Percentiles rank a stretch among this genome's conserved stretches.
Evolutionary conservation across 257 asterid species (phyloP).

Genomic region (Solanum habrochaites): DNA sequence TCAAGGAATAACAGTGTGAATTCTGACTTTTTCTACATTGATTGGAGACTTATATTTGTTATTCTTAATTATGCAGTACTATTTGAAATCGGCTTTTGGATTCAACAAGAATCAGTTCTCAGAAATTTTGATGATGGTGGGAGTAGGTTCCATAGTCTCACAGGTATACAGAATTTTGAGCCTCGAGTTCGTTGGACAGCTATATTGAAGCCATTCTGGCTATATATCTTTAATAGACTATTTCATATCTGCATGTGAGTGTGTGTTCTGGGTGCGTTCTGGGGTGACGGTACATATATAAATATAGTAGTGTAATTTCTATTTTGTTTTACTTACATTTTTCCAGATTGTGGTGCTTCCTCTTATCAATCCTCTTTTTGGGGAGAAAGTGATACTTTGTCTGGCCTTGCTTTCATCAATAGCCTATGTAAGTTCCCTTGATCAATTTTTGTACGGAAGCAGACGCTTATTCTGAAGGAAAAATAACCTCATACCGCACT

Average conservation of each 20-base stretch:
- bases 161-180: constrained; percentile 43
- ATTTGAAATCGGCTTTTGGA: constrained; percentile 80
- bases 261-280: not conserved
- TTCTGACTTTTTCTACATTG: not conserved
- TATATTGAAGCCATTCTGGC: not conserved
- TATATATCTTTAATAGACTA: not conserved
- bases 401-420: constrained; percentile 58
- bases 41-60: not conserved
- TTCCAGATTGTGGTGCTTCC: constrained; percentile 85
- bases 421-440: constrained; percentile 54
- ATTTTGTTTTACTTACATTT: not conserved
- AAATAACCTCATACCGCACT: not conserved
- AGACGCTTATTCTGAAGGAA: not conserved
- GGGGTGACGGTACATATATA: not conserved
- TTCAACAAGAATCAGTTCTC: constrained; percentile 80
- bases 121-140: constrained; percentile 79
- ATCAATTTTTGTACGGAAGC: not conserved
- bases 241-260: too few species aligned
- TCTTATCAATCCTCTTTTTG: constrained; percentile 58
- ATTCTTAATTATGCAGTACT: constrained; percentile 45
- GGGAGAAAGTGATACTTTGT: constrained; percentile 73
- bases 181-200: not conserved
- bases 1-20: not conserved
- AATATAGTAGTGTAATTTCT: not conserved
- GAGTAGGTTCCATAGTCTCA: constrained; percentile 79